Conservation (phyloP, 352 stramenopile genomes). For the Phytophthora citrophthora region DNA sequence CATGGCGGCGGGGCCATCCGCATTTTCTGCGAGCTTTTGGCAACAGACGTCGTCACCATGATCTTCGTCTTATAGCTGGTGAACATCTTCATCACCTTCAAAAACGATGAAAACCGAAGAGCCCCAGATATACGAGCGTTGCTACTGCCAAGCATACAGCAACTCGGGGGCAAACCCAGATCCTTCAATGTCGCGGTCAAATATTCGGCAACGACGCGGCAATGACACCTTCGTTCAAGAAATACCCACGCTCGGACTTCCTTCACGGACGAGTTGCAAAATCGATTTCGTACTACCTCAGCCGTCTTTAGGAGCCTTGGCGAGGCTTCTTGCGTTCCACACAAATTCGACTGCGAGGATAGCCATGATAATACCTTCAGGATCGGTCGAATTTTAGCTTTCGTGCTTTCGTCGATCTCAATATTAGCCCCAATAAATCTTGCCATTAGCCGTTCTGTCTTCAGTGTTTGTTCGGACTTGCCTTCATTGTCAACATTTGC, state of each 20-base stretch:
- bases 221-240: conserved; percentile 72
- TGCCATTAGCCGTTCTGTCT: conserved; percentile 31
- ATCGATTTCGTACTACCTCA: conserved; percentile 51
- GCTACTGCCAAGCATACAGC: conserved; percentile 78
- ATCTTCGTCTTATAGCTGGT: conserved; percentile 56
- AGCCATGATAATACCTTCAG: conserved; percentile 68
- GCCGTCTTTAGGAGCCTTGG: conserved; percentile 65
- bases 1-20: conserved; percentile 51
- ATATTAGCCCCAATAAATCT: conserved; percentile 38
- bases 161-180: conserved; percentile 57
- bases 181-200: conserved; percentile 55
- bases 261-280: conserved; percentile 40
- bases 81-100: conserved; percentile 78
- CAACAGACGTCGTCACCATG: conserved; percentile 84
- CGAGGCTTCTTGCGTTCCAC: conserved; percentile 47
- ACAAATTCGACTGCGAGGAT: conserved; percentile 31
- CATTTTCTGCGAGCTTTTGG: conserved; percentile 54
- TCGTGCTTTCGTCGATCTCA: conserved; percentile 42
- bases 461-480: conserved; percentile 12
- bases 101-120: conserved; percentile 69
- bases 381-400: conserved; percentile 54
- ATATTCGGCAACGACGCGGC: conserved; percentile 79
- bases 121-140: conserved; percentile 66
- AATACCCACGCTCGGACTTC: conserved; percentile 67
- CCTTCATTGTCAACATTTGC: background rate